Evolutionary conservation across 805 yeast species (phyloP), one percentile per base, ranked within the genome.

Genomic region (Candida maltosa): DNA sequence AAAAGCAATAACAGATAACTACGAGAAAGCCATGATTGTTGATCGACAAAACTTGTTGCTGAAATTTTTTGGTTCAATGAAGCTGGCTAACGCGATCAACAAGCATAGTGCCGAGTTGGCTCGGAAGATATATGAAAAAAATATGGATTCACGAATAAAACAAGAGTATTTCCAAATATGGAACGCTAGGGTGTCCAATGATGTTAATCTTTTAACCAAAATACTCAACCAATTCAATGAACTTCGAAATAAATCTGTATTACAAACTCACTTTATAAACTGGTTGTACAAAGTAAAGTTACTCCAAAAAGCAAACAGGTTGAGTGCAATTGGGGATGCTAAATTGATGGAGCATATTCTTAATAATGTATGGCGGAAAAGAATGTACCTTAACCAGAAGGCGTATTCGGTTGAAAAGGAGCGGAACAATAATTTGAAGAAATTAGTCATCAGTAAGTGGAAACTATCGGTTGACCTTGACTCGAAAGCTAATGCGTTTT

Each of bases 351-450:
- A 17, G 9, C 38, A 40, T 16, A 22, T 43, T 6, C 41, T 53
- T 12, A 34, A 29, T 8, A 36, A 38, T 10, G 35, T 35, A 23
- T 52, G 56, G 58, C 19, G 25, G 3, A 42, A 39, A 34, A 47
- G 44, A 26, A 25, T 28, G 10, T 37, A 29, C 4, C 32, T 41
- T 17, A 23, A 31, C 11, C 19, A 17, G 5, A 26, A 30, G 3
- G 44, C 55, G 6, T 29, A 38, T 4, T 15, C 24, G 3, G 25
- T 41, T n/a, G 23, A 38, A 5, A 26, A 15, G 6, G 17, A 16
- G 2, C 44, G 45, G 17, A 17, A 45, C 16, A 15, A 5, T 0
- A 16, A 20, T 1, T 12, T 45, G 15, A 41, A 39, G 21, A 22
- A 15, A 17, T 26, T 24, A 6, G 12, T 35, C 3, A 41, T 49